Evolutionary conservation across 2,329 filamentous ascomycete species (phyloP).

Genomic region (Microascus cirrosus): DNA sequence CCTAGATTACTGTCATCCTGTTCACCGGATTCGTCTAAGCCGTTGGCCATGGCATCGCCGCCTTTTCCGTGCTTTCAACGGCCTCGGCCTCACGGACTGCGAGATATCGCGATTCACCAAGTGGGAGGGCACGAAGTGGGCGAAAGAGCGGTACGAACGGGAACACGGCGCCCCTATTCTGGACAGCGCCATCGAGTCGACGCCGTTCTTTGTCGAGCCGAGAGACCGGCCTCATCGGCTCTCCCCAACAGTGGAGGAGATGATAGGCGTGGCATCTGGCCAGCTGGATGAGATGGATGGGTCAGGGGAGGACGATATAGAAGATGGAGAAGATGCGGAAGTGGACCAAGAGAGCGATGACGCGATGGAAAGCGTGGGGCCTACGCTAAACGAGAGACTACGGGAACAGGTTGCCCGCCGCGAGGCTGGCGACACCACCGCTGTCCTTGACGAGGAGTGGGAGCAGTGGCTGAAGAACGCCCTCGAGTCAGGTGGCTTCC

Average conservation of each 20-base stretch:
- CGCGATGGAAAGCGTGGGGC: slow-evolving; percentile 45
- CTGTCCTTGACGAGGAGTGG: slow-evolving; percentile 59
- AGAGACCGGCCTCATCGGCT: slow-evolving; percentile 1
- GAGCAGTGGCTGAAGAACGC: slow-evolving; percentile 65
- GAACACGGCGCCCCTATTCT: slow-evolving; percentile 60
- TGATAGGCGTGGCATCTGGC: slow-evolving; percentile 6
- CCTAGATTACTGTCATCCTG: slow-evolving; percentile 63
- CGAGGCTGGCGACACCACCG: slow-evolving; percentile 46
- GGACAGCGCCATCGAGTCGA: slow-evolving; percentile 62
- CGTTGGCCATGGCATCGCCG: slow-evolving; percentile 67
- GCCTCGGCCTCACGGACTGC: slow-evolving; percentile 52
- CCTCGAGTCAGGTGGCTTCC: slow-evolving; percentile 49
- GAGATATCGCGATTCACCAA: slow-evolving; percentile 65
- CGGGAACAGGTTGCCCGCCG: slow-evolving; percentile 51
- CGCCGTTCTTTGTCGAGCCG: slow-evolving; percentile 49
- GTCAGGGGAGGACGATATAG: slow-evolving; percentile 7
- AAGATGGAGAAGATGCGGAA: slow-evolving; percentile 6
- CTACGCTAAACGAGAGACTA: slow-evolving; percentile 53
- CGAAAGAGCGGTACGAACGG: slow-evolving; percentile 66
- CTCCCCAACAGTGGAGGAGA: neutral
- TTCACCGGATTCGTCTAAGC: slow-evolving; percentile 66
- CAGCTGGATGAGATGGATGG: slow-evolving; percentile 14
- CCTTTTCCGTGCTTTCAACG: slow-evolving; percentile 67
- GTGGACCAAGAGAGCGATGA: slow-evolving; percentile 38
- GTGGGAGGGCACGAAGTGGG: slow-evolving; percentile 78